Base-by-base conservation (phyloP, 2,329 filamentous ascomycete genomes). In the Chaetomium globosum region DNA sequence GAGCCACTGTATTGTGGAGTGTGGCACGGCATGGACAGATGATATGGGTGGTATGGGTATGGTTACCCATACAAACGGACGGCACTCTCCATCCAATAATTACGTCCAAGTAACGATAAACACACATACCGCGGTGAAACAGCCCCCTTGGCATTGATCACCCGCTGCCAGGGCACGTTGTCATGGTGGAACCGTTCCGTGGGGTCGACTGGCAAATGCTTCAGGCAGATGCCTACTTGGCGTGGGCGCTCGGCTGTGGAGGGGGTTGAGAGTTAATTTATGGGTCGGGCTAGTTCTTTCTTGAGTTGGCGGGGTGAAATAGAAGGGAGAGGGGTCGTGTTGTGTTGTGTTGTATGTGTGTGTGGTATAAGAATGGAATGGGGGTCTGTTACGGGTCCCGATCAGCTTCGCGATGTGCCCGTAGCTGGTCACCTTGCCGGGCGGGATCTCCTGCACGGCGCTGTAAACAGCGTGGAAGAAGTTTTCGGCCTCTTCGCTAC, bases 81-180 rank as follows among this genome's bases (percentile, higher is more conserved):
- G 26, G 26, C 2, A 26, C 26, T 26, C 2, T 26, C 26, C 26
- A 26, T 26, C 26, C 4, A 26, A 26, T 4, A 26, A 26, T 26
- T 26, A n/a, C n/a, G n/a, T n/a, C n/a, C n/a, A 26, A 26, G 26
- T 2, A 26, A 26, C 26, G 26, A 26, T 26, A 26, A 26, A 26
- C 26, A 55, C 4, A 56, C 63, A 8, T 57, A 94, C 92, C 93
- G 86, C 8, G 90, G 90, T 53, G 93, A 96, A 70, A 98, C 96
- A 65, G 87, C 81, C 26, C 94, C 93, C 77, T 91, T 94, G 16
- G 91, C 81, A 76, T 94, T 97, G 75, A 98, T 90, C 66, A 98
- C 91, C 65, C 95, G 83, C 80, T 98, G 94, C 94, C 94, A 98
- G 0, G 94, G 94, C 3, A 98, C 94, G 69, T 89, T 97, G 28